Evolutionary conservation across 225 moss, liverwort and hornwort species (phyloP).

Genomic region (Physcomitrium patens): DNA sequence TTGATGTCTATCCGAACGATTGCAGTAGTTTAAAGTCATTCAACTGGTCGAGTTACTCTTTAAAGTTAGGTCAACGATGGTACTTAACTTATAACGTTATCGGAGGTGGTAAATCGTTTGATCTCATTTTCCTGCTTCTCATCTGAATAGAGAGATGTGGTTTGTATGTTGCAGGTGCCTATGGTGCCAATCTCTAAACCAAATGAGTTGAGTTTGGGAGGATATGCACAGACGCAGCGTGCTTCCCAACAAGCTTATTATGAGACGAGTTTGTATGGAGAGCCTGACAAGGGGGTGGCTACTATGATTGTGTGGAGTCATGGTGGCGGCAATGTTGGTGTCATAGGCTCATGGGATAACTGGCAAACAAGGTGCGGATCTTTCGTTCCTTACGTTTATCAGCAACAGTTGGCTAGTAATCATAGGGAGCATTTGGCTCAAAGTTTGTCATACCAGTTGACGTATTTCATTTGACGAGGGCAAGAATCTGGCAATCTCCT

Average conservation of each 20-base stretch:
- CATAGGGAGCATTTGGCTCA: neutral
- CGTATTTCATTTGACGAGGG: neutral
- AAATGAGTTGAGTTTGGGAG: constrained; percentile 76
- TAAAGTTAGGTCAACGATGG: neutral
- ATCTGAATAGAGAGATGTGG: constrained; percentile 18
- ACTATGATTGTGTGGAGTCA: constrained; percentile 98
- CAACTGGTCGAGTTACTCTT: too few species aligned
- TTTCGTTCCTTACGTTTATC: neutral
- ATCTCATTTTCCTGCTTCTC: neutral
- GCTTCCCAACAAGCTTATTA: constrained; percentile 48
- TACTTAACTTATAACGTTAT: constrained; percentile 5
- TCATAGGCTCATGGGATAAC: constrained; percentile 97
- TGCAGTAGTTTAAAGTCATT: neutral
- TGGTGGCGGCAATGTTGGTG: constrained; percentile 80
- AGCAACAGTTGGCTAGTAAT: neutral
- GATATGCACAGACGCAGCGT: constrained; percentile 49
- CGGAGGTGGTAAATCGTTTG: neutral
- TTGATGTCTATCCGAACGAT: constrained; percentile 1
- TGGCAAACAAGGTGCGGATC: constrained; percentile 76
- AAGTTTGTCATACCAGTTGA: neutral
- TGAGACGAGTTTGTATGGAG: constrained; percentile 56
- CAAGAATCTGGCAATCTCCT: neutral
- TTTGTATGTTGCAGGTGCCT: constrained; percentile 64
- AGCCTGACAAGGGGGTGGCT: constrained; percentile 63
- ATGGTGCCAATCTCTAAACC: constrained; percentile 88